Percentiles rank a stretch among this genome's conserved stretches.
Evolutionary conservation across 345 rosid genomes (phyloP).

Genomic region (Draba incana): DNA sequence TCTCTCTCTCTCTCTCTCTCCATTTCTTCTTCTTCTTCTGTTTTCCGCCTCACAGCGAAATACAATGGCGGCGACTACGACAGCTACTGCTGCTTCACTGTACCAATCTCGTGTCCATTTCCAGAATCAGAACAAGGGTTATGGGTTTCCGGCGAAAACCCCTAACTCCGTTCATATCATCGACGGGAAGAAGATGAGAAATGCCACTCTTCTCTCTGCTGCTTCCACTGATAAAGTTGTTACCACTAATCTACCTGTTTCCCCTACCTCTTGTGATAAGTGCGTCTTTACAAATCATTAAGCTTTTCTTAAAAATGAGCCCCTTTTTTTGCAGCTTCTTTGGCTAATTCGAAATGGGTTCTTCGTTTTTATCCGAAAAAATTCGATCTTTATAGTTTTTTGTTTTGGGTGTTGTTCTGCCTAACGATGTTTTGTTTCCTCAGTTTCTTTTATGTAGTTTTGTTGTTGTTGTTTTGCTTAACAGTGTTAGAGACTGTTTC

Average conservation of each 20-base stretch:
- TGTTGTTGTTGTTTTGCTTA: not conserved
- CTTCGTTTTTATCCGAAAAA: not conserved
- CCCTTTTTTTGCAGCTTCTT: not conserved
- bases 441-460: not conserved
- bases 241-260: constrained; percentile 28
- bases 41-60: constrained; percentile 36
- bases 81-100: constrained; percentile 26
- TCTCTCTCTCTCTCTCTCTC: constrained; percentile 5
- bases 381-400: not conserved
- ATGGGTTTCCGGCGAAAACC: constrained; percentile 26
- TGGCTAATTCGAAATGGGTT: constrained; percentile 2
- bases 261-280: constrained; percentile 23
- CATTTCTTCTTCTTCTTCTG: constrained; percentile 17
- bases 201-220: constrained; percentile 35
- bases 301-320: not conserved
- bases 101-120: constrained; percentile 20
- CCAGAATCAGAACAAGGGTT: constrained; percentile 12
- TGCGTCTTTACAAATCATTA: not conserved
- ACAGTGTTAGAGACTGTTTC: not conserved
- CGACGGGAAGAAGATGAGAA: constrained; percentile 35
- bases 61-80: constrained; percentile 36
- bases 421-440: not conserved
- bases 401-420: not conserved
- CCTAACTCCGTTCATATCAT: constrained; percentile 31
- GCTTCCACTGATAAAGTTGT: constrained; percentile 35